Base-by-base conservation (phyloP, 192 early-diverging fungal species). In the Coemansia sp. region DNA sequence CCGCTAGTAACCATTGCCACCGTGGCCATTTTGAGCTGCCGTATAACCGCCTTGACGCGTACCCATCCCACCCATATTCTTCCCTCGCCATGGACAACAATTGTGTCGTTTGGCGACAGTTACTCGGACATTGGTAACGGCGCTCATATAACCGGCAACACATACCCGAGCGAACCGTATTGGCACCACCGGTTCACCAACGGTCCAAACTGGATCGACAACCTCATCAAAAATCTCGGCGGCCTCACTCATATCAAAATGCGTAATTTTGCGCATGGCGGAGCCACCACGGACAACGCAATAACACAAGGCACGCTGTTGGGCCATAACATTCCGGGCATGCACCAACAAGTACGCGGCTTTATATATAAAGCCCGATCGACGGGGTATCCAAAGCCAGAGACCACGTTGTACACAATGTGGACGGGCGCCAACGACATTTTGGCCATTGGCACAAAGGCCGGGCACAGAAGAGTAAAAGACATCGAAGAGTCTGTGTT, bases 241-340 rank as follows among this genome's bases (percentile, higher is more conserved):
- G 77, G 76, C 3, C 49, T 71, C 48, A 64, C 31, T 58, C 70
- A 74, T 48, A 51, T 80, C 64, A 70, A 71, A 40, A 80, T 80
- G 77, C 77, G 77, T 72, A 80, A 80, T 23, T 80, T 80, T 68
- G 77, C 77, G 5, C 77, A 80, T 21, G 77, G 77, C 36, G 71
- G 71, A 0, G 77, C 77, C 12, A 64, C 77, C 1, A 54, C 68
- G 2, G 77, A 80, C 49, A 80, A 74, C 31, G 58, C 71, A 0
- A 62, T 74, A 3, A 28, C 67, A 34, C 65, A 59, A 15, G 68
- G 77, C 4, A 68, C 15, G 11, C 18, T 80, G 3, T 71, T 80
- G 14, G 77, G 71, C 10, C 77, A 80, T 26, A 5, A 50, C 12
- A 71, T 80, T 10, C 77, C 77, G 0, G 71, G 71, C 0, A 60